Conservation (phyloP, 495 filamentous ascomycete genomes). For the Xylaria longipes region DNA sequence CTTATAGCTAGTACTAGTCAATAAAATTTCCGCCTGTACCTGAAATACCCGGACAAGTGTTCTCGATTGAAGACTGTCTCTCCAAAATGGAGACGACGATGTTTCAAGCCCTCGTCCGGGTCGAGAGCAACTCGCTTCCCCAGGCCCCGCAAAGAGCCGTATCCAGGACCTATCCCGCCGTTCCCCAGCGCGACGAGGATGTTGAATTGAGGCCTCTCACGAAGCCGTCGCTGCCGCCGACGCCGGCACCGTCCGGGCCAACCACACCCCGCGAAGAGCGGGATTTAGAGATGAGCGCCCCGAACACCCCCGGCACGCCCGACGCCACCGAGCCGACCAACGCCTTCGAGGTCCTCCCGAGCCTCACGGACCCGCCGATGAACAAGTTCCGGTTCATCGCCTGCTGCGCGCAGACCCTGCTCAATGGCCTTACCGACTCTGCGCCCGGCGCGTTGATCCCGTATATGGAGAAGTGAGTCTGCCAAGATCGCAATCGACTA, state of each 20-base stretch:
- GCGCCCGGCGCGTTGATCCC: conserved; percentile 77
- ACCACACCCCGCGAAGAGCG: conserved; percentile 49
- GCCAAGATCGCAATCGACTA: background rate
- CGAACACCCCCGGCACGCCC: conserved; percentile 44
- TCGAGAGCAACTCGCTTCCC: conserved; percentile 36
- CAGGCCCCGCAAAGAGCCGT: conserved; percentile 45
- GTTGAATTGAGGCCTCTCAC: conserved; percentile 46
- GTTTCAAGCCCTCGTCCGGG: conserved; percentile 37
- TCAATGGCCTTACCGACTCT: conserved; percentile 66
- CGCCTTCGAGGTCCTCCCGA: conserved; percentile 53
- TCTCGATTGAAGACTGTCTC: background rate
- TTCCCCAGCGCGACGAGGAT: conserved; percentile 39
- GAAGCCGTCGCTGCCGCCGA: conserved; percentile 33
- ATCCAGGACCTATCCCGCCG: conserved; percentile 47
- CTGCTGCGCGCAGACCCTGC: conserved; percentile 60
- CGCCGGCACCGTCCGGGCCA: conserved; percentile 31
- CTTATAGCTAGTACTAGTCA: conserved; percentile 5
- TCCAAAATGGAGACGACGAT: conserved; percentile 37
- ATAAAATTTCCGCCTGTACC: background rate
- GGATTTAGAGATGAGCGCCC: conserved; percentile 62
- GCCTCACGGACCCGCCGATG: conserved; percentile 60
- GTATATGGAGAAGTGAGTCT: conserved; percentile 63
- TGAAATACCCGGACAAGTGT: background rate
- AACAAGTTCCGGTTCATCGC: conserved; percentile 55
- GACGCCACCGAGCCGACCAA: conserved; percentile 31